Conservation (phyloP, 768 basidiomycete genomes). For the Russula emetica region DNA sequence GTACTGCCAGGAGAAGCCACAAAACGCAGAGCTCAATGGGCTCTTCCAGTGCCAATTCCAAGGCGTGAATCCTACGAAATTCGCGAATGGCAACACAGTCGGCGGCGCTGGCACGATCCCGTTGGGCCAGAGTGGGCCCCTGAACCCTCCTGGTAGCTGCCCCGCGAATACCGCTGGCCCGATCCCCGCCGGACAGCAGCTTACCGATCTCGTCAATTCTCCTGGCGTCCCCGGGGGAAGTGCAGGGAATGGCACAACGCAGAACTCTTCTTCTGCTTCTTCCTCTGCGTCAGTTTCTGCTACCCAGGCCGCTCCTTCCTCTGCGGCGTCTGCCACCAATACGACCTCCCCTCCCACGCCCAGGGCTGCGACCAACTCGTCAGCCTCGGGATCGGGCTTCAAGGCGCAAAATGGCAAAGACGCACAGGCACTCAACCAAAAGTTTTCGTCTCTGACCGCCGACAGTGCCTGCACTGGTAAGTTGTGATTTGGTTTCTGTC, state of each 20-base stretch:
- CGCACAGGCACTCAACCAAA: conserved; percentile 38
- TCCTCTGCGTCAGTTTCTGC: background rate
- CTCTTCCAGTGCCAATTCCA: conserved; percentile 58
- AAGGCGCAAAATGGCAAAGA: conserved; percentile 36
- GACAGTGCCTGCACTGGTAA: conserved; percentile 35
- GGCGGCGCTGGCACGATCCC: conserved; percentile 52
- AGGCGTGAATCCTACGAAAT: conserved; percentile 42
- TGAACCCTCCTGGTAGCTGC: conserved; percentile 49
- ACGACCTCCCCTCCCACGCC: background rate
- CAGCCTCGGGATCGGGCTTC: conserved; percentile 20
- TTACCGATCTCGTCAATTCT: conserved; percentile 36
- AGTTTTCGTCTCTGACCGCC: conserved; percentile 34
- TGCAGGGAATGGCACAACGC: background rate
- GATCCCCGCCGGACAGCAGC: conserved; percentile 47
- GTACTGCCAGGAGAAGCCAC: conserved; percentile 53
- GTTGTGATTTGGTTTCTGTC: conserved; percentile 1
- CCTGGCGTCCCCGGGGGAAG: conserved; percentile 33
- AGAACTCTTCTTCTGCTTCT: conserved; percentile 17
- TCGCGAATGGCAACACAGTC: conserved; percentile 42
- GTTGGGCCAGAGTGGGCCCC: conserved; percentile 39
- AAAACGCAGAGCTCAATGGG: conserved; percentile 49
- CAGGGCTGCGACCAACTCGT: background rate
- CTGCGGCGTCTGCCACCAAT: background rate
- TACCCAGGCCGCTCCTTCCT: background rate
- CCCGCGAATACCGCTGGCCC: conserved; percentile 46